Evolutionary conservation across 331 rosid genomes (phyloP).

Genomic region (Cydonia oblonga): DNA sequence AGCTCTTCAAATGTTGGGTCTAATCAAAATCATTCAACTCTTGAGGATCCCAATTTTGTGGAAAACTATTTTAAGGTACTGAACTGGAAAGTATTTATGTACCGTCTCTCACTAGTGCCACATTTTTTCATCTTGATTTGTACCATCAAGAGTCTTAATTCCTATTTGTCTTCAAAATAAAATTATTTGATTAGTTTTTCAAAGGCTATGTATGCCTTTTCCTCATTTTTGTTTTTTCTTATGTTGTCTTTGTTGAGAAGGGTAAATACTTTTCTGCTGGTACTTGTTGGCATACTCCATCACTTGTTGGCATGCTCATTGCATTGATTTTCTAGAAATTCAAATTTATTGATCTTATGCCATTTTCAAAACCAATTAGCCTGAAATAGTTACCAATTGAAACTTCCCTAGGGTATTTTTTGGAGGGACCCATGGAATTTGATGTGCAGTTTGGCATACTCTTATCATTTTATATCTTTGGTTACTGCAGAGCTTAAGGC

Average conservation of each 20-base stretch:
- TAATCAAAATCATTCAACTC: constrained; percentile 56
- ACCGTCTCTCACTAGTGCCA: neutral
- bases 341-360: neutral
- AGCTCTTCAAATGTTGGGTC: constrained; percentile 26
- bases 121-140: neutral
- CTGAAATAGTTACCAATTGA: neutral
- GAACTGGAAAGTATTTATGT: neutral
- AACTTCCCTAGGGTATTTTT: neutral
- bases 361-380: neutral
- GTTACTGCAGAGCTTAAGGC: constrained; percentile 65
- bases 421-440: neutral
- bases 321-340: too few species aligned
- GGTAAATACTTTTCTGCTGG: neutral
- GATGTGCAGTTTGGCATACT: neutral
- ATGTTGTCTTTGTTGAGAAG: neutral
- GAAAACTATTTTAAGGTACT: constrained; percentile 91
- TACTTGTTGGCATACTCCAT: neutral
- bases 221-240: neutral
- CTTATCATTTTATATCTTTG: constrained; percentile 12
- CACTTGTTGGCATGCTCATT: neutral
- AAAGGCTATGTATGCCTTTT: neutral
- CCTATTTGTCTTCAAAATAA: too few species aligned
- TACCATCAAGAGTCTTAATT: too few species aligned
- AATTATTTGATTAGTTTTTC: too few species aligned
- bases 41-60: constrained; percentile 68